Evolutionary conservation across 176 grass and related monocot genomes (phyloP), one percentile per base, ranked within the genome.

Genomic region (Bothriochloa decipiens): DNA sequence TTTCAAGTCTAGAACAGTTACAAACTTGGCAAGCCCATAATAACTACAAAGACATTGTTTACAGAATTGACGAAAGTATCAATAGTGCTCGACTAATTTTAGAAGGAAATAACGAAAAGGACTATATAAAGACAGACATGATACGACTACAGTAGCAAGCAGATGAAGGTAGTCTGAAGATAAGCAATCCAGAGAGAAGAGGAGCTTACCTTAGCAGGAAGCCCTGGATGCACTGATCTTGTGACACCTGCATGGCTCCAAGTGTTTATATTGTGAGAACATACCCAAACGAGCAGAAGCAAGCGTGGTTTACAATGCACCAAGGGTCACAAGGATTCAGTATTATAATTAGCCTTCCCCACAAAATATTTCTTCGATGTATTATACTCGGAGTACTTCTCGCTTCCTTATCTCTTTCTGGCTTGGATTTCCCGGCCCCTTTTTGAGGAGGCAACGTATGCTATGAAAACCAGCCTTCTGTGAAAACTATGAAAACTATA

Each of bases 161-260:
- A 63, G 60, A 27, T 63, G 60, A 61, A 69, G 27, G 6, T 62
- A 63, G 23, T 12, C 72, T 82, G 78, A 82, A 78, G 79, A 73
- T 65, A 53, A 83, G 39, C 11, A 5, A 37, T 49, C 18, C n/a
- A 40, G 74, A 29, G 43, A 10, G 70, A 43, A 4, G 42, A 74
- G 7, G 43, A 25, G 39, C 39, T 90, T 90, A 87, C 84, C 80
- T 83, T 87, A 80, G n/a, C 74, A 52, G 84, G 84, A 87, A 87
- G 80, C 68, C 75, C 80, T 90, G 88, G 88, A 39, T 62, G 66
- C 79, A 60, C 58, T 79, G 88, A 80, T 69, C 33, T 75, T 74
- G 75, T 75, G 80, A 90, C 88, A 90, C 88, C 84, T 87, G 84
- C 84, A 87, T 70, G 52, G 68, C 49, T 75, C 73, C 66, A 83